Evolutionary conservation across 1,284 basidiomycete species (phyloP).

Genomic region (Tilletia indica): DNA sequence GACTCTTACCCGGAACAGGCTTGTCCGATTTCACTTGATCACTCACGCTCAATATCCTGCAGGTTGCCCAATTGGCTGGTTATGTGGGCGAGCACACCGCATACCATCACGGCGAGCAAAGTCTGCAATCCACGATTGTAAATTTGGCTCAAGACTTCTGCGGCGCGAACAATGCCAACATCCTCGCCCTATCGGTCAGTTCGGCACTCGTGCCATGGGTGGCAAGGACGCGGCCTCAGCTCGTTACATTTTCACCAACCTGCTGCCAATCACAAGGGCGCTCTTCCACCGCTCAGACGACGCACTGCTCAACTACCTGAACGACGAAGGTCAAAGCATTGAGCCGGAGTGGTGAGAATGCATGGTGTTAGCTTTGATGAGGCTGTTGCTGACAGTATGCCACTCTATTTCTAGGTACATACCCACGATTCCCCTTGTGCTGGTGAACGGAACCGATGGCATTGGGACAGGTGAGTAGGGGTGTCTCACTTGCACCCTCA

Average conservation of each 20-base stretch:
- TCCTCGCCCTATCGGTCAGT: slow-evolving; percentile 88
- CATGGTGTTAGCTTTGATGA: background rate
- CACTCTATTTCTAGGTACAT: slow-evolving; percentile 63
- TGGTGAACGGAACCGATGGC: slow-evolving; percentile 94
- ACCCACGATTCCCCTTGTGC: slow-evolving; percentile 81
- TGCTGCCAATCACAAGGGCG: slow-evolving; percentile 73
- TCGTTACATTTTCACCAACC: slow-evolving; percentile 91
- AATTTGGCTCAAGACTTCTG: slow-evolving; percentile 91
- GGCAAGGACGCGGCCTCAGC: slow-evolving; percentile 78
- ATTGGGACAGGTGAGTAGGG: slow-evolving; percentile 75
- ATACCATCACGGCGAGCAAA: slow-evolving; percentile 94
- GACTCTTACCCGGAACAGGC: background rate
- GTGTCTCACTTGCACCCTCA: too few relatives aligned
- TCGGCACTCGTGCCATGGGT: slow-evolving; percentile 68
- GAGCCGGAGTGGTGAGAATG: slow-evolving; percentile 77
- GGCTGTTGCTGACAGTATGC: background rate
- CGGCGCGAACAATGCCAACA: slow-evolving; percentile 92
- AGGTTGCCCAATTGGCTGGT: slow-evolving; percentile 87
- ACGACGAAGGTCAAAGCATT: slow-evolving; percentile 82
- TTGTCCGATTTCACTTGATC: background rate
- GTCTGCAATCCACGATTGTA: slow-evolving; percentile 84
- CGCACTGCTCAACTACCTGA: slow-evolving; percentile 75
- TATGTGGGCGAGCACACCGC: slow-evolving; percentile 90
- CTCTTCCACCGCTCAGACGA: slow-evolving; percentile 85
- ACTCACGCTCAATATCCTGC: background rate